These are phyloP conservation scores for Metschnikowia continentalis DNA, from an alignment of 805 yeast species.

Conservation along the genomic window DNA sequence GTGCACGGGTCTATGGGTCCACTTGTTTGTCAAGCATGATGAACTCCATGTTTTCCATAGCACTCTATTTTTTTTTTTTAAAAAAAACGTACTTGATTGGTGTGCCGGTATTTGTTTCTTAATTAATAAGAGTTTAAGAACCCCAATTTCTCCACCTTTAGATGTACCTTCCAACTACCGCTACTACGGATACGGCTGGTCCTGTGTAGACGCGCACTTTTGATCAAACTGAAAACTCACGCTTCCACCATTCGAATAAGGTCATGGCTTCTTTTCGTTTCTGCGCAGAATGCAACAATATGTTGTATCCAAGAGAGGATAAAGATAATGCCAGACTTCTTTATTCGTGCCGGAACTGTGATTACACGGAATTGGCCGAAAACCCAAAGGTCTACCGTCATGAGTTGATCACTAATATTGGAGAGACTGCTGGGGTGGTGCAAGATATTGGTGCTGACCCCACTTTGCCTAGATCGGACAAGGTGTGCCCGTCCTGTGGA, in stretches of 20 bases:
- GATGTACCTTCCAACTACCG: neutral
- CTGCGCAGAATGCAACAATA: slow-evolving; percentile 95
- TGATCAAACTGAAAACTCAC: slow-evolving; percentile 1
- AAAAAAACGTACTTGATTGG: no score
- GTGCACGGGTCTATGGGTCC: neutral
- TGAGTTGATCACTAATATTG: slow-evolving; percentile 86
- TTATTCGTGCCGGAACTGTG: slow-evolving; percentile 92
- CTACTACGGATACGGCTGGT: slow-evolving; percentile 1
- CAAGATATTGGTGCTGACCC: slow-evolving; percentile 95
- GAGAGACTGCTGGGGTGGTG: slow-evolving; percentile 95
- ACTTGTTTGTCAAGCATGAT: neutral
- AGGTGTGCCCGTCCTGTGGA: slow-evolving; percentile 87
- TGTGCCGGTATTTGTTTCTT: neutral
- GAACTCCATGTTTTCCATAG: neutral
- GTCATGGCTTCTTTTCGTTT: slow-evolving; percentile 89
- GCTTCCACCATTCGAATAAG: neutral
- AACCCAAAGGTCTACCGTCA: slow-evolving; percentile 86
- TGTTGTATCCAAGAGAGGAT: slow-evolving; percentile 97
- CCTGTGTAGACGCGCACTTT: slow-evolving; percentile 3
- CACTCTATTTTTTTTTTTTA: no score
- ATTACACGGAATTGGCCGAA: slow-evolving; percentile 87
- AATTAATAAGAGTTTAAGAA: no score
- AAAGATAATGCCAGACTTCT: slow-evolving; percentile 69
- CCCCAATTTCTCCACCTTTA: no score
- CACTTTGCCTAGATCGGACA: slow-evolving; percentile 93